Base-by-base conservation (phyloP, 495 filamentous ascomycete species). In the Aspergillus cristatus region DNA sequence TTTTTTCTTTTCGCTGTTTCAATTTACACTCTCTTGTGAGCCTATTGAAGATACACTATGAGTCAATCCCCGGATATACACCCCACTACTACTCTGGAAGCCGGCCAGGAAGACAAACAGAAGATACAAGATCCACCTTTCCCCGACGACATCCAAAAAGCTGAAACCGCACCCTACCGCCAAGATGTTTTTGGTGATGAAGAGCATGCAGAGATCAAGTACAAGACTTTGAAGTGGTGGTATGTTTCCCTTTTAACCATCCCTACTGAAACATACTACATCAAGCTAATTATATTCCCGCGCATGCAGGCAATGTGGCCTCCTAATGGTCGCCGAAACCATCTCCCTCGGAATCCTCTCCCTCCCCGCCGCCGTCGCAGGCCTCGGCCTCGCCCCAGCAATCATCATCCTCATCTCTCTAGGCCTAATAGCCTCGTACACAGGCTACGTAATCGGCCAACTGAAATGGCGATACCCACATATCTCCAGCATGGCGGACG, bases 391-490 rank as follows among this genome's bases (percentile, higher is more conserved):
- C 59, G 63, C 76, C 16, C 37, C 37, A 3, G 37, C 76, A 11
- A 36, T 79, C 8, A 35, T 78, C 11, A 70, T 77, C 71, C 31
- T 84, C 79, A 57, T 77, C 30, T 40, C 50, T n/a, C 43, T 81
- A 12, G 80, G 80, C 12, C 41, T 79, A 11, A 34, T 80, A 8
- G 74, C 80, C 28, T 74, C 74, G 29, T 85, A 84, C 58, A 79
- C 76, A 16, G 76, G 76, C 47, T 79, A 74, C 40, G 68, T 82
- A 24, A 65, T 84, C 42, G 79, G 74, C 17, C 77, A 82, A 53
- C 73, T 85, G 43, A 82, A 82, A 52, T 32, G 76, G 15, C 64
- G 61, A 35, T 73, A 73, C 48, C 81, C 81, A 1, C 54, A 75
- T 11, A 68, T 83, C 11, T 54, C 71, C 42, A 70, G 73, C 49